Evolutionary conservation across 805 yeast genomes (phyloP).

Genomic region (Sugiyamaella marilandica): DNA sequence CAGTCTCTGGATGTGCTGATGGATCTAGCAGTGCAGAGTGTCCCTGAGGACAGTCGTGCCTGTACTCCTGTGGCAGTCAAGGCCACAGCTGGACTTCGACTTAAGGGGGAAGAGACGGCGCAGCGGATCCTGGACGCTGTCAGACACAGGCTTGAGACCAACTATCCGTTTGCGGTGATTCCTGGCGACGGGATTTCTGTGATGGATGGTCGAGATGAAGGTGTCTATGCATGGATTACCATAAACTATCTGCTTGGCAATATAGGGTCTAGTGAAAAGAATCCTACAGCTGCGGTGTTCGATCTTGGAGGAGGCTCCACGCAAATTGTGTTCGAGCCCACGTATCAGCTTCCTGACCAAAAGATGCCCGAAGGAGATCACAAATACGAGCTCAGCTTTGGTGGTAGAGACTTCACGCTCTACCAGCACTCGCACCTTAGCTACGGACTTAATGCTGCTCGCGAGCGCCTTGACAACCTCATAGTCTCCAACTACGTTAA

Average conservation of each 20-base stretch:
- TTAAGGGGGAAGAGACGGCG: constrained; percentile 73
- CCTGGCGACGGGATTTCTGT: constrained; percentile 81
- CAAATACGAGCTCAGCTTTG: constrained; percentile 74
- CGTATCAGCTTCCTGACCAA: constrained; percentile 44
- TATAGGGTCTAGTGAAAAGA: constrained; percentile 70
- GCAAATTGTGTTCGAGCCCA: constrained; percentile 96
- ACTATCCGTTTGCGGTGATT: constrained; percentile 91
- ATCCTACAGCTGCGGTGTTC: constrained; percentile 92
- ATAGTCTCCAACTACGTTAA: constrained; percentile 47
- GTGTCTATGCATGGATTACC: constrained; percentile 98
- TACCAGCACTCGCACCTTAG: constrained; percentile 96
- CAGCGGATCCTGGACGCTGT: constrained; percentile 71
- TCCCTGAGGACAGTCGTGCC: constrained; percentile 65
- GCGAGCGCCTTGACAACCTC: constrained; percentile 69
- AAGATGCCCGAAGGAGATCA: constrained; percentile 82
- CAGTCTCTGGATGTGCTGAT: constrained; percentile 79
- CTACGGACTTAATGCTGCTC: constrained; percentile 91
- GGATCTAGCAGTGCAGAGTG: constrained; percentile 64
- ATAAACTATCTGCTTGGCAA: constrained; percentile 90
- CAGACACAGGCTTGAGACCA: constrained; percentile 62
- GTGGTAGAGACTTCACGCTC: constrained; percentile 70
- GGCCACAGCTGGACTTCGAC: constrained; percentile 95
- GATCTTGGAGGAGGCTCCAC: constrained; percentile 99
- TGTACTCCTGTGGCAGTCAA: constrained; percentile 96
- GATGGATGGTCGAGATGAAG: constrained; percentile 97